These are phyloP conservation scores for Backusella circina DNA, from an alignment of 192 early-diverging fungal genomes.

Conservation along the genomic window DNA sequence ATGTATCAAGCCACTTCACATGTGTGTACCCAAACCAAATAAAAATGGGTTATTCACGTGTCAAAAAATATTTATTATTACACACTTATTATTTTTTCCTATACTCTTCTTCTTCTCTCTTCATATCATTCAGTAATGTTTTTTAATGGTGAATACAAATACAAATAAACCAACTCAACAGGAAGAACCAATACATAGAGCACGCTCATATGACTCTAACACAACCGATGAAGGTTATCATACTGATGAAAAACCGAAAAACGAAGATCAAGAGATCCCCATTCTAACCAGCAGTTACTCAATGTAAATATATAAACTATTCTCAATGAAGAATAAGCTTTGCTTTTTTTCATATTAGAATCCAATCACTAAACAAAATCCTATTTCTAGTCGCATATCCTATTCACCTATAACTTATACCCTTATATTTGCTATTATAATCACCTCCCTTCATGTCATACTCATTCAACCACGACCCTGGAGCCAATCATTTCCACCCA, in stretches of 20 bases:
- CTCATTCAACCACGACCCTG: slow-evolving; percentile 15
- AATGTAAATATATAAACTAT: not conserved
- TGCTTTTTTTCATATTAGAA: not conserved
- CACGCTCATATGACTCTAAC: not conserved
- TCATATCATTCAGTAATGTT: not conserved
- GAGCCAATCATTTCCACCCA: slow-evolving; percentile 27
- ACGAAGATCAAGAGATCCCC: not conserved
- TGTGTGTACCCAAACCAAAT: not conserved
- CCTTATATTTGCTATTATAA: slow-evolving; percentile 21
- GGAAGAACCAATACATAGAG: not conserved
- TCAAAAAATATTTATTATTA: not conserved
- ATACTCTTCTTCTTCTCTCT: not conserved
- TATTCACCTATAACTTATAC: slow-evolving; percentile 33
- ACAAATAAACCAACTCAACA: not conserved
- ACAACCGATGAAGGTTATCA: not conserved
- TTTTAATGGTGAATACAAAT: not conserved
- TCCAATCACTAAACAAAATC: not conserved
- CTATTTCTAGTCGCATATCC: slow-evolving; percentile 20
- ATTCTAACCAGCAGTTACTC: not conserved
- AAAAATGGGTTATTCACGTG: slow-evolving; percentile 2
- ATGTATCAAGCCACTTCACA: slow-evolving; percentile 1
- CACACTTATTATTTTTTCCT: not conserved
- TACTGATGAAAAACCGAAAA: not conserved
- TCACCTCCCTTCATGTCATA: slow-evolving; percentile 8
- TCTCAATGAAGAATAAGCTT: not conserved